phyloP scores from a whole-genome alignment of 495 filamentous ascomycete genomes.

The Neurospora pannonica region DNA sequence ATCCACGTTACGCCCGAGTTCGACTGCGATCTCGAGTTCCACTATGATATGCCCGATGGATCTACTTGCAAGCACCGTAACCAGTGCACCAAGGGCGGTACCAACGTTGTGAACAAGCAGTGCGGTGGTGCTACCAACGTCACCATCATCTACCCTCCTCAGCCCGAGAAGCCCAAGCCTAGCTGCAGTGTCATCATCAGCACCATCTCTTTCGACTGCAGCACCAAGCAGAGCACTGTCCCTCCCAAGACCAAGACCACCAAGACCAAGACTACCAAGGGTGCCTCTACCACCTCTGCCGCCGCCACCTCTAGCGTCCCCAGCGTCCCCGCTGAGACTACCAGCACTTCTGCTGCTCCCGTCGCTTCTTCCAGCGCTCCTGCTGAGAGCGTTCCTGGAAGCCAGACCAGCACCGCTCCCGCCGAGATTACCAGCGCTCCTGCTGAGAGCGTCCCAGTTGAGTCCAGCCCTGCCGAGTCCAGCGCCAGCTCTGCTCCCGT shows the following conservation, averaged over 20 bases:
- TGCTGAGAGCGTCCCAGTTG: slow-evolving; percentile 10
- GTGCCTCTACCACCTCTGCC: slow-evolving; percentile 11
- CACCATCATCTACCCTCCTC: slow-evolving; percentile 58
- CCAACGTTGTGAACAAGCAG: slow-evolving; percentile 67
- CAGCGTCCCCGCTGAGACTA: not conserved
- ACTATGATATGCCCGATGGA: slow-evolving; percentile 74
- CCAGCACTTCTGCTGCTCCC: slow-evolving; percentile 8
- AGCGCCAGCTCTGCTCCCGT: slow-evolving; percentile 5
- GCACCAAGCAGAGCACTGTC: slow-evolving; percentile 34
- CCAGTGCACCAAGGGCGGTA: slow-evolving; percentile 53
- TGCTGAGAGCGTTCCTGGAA: slow-evolving; percentile 4
- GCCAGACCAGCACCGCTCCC: slow-evolving; percentile 9
- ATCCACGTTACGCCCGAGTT: slow-evolving; percentile 63
- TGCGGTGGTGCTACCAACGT: slow-evolving; percentile 85
- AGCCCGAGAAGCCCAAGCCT: slow-evolving; percentile 40
- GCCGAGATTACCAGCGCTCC: slow-evolving; percentile 18
- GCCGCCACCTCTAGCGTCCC: slow-evolving; percentile 3
- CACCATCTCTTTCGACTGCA: slow-evolving; percentile 74
- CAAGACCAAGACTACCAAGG: slow-evolving; percentile 14
- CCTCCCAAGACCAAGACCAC: slow-evolving; percentile 21
- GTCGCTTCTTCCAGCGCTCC: slow-evolving; percentile 10
- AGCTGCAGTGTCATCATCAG: slow-evolving; percentile 66
- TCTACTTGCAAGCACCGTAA: slow-evolving; percentile 66
- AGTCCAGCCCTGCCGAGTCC: slow-evolving; percentile 6
- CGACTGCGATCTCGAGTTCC: slow-evolving; percentile 69